Evolutionary conservation across 148 eudicot genomes (phyloP), one percentile per base, ranked within the genome.

Genomic region (Pouteria glomerata): DNA sequence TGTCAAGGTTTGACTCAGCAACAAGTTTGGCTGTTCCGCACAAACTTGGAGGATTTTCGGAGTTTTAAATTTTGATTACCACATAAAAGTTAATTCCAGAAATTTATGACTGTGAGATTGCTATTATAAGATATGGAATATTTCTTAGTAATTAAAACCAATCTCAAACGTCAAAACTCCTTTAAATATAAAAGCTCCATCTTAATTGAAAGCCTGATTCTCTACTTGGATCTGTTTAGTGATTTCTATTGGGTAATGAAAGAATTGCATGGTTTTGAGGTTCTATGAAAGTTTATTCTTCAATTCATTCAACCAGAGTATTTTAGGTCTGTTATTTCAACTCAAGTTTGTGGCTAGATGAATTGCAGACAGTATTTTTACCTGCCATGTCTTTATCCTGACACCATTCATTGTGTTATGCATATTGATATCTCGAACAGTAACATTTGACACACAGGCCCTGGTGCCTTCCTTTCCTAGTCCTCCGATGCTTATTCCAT

Each of bases 371-470:
- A 26, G 51, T 70, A 60, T 62, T 21, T 71, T 48, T 89, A 94
- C 98, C 98, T 95, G 98, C 98, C 98, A 95, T 67, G 98, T 89
- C 82, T 95, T 95, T 57, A 95, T 91, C 72, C 98, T 80, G 73
- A 91, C 96, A 45, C 98, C 98, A 57, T 85, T 88, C 96, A 89
- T 91, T 7, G 98, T 95, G 78, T 86, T 85, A 37, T 84, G 85
- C 85, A 95, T 81, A 19, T 55, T 74, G 74, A 89, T 76, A 68
- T 88, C 88, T 63, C 90, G 82, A 66, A 95, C 92, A 13, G 96
- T 89, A 60, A 95, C 83, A 37, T 95, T 95, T 7, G 98, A 88
- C 44, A 95, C 98, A 57, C 96, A 91, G 41, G 97, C 97, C 76
- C 85, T 95, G 30, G 90, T 88, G 65, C 72, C 80, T 73, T 86